Evolutionary conservation across 2,329 filamentous ascomycete genomes (phyloP).

Genomic region (Albifimbria verrucaria): DNA sequence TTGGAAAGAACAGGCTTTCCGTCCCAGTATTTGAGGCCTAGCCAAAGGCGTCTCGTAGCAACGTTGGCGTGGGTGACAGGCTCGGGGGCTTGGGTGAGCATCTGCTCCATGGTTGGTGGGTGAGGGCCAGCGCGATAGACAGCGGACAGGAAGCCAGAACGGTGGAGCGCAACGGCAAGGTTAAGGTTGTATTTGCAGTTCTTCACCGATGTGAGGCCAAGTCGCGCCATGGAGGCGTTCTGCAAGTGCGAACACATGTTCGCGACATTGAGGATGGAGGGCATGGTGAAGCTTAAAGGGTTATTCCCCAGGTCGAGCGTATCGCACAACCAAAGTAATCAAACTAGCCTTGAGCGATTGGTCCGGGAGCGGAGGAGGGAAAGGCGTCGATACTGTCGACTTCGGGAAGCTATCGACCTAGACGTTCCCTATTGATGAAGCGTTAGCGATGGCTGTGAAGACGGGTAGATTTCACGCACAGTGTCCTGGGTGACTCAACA

Average conservation of each 20-base stretch:
- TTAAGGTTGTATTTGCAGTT: constrained; percentile 77
- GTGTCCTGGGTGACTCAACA: too few species aligned
- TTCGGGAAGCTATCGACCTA: too few species aligned
- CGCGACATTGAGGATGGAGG: constrained; percentile 64
- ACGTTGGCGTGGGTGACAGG: constrained; percentile 68
- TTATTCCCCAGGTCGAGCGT: too few species aligned
- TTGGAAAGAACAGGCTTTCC: constrained; percentile 72
- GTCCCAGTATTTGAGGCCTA: constrained; percentile 88
- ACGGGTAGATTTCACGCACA: too few species aligned
- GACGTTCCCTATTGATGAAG: too few species aligned
- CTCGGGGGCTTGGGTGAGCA: constrained; percentile 46
- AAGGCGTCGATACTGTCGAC: too few species aligned
- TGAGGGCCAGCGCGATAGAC: constrained; percentile 68
- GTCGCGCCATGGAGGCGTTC: constrained; percentile 79
- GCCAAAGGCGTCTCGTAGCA: constrained; percentile 73
- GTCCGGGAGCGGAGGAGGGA: too few species aligned
- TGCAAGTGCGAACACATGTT: constrained; percentile 88
- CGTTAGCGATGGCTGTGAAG: too few species aligned
- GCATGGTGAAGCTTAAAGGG: constrained; percentile 30
- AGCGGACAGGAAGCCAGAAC: constrained; percentile 75
- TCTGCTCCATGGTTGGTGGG: constrained; percentile 45
- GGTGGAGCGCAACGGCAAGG: constrained; percentile 74
- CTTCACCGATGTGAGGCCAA: constrained; percentile 79
- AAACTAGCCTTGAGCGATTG: too few species aligned
- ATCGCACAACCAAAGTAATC: too few species aligned